These are phyloP conservation scores for Beauveria sp. DNA, from an alignment of 2,329 filamentous ascomycete species.

Conservation along the genomic window DNA sequence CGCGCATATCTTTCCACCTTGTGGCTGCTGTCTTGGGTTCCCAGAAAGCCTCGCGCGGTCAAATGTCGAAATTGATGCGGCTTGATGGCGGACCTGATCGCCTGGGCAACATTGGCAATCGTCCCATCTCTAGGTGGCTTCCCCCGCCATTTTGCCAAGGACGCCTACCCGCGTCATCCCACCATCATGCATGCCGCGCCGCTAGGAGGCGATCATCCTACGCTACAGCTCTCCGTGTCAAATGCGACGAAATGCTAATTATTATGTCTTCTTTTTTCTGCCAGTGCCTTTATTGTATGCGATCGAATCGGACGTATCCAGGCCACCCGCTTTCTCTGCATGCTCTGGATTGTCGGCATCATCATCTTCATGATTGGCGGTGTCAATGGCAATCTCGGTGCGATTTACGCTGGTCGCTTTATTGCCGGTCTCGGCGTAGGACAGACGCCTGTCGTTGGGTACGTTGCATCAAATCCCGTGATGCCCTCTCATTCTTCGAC, in stretches of 20 bases:
- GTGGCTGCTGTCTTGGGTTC: too few species aligned
- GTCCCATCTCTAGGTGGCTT: not conserved
- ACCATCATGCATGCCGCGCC: not conserved
- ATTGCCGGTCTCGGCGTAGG: constrained; percentile 60
- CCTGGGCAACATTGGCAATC: constrained; percentile 2
- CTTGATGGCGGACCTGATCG: not conserved
- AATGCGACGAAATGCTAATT: constrained; percentile 2
- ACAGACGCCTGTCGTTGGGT: constrained; percentile 57
- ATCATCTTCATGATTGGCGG: constrained; percentile 47
- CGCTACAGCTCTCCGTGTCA: not conserved
- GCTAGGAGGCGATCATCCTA: not conserved
- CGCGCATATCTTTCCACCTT: too few species aligned
- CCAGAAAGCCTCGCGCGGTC: too few species aligned
- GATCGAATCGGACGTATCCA: constrained; percentile 56
- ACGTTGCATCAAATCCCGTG: constrained; percentile 11
- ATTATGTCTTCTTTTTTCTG: too few species aligned
- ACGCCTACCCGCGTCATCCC: not conserved
- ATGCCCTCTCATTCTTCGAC: not conserved
- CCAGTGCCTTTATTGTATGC: constrained; percentile 49
- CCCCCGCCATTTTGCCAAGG: constrained; percentile 5
- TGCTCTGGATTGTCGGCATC: constrained; percentile 51
- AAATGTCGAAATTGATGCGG: not conserved
- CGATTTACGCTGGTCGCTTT: constrained; percentile 58
- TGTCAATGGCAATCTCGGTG: constrained; percentile 43
- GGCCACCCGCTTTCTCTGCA: constrained; percentile 50